phyloP scores from a whole-genome alignment of 495 filamentous ascomycete species.

The Hypoxylon trugodes region DNA sequence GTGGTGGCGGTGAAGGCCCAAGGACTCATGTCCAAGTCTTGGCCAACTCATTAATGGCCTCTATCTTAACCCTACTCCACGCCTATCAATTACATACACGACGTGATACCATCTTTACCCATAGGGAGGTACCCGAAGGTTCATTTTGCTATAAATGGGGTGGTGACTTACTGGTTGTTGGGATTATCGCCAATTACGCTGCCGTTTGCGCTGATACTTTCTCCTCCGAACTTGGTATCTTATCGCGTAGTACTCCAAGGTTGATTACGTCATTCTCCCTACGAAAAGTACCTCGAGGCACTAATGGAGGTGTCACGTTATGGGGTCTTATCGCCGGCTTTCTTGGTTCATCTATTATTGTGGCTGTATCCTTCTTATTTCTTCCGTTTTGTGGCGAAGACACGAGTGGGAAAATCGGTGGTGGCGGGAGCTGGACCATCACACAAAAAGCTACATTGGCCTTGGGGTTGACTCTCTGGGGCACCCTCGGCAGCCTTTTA shows the following conservation, averaged over 20 bases:
- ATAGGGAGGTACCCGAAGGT: conserved; percentile 31
- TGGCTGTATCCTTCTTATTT: conserved; percentile 67
- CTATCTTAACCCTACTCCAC: conserved; percentile 76
- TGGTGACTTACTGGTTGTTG: conserved; percentile 64
- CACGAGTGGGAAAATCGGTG: conserved; percentile 45
- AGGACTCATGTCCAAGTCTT: conserved; percentile 90
- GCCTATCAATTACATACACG: conserved; percentile 65
- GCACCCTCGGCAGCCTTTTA: conserved; percentile 78
- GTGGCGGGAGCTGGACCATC: conserved; percentile 53
- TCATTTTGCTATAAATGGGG: conserved; percentile 59
- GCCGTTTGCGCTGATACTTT: conserved; percentile 93
- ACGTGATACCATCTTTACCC: conserved; percentile 40
- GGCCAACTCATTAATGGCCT: conserved; percentile 84
- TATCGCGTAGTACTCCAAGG: conserved; percentile 76
- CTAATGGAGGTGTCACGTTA: conserved; percentile 88
- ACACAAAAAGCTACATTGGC: conserved; percentile 64
- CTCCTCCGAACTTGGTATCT: conserved; percentile 92
- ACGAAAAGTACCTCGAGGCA: conserved; percentile 82
- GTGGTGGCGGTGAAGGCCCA: conserved; percentile 77
- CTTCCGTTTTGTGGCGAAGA: conserved; percentile 71
- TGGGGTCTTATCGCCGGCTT: conserved; percentile 77
- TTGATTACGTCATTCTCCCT: conserved; percentile 86
- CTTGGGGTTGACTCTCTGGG: conserved; percentile 71
- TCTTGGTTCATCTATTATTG: conserved; percentile 76
- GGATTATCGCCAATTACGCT: conserved; percentile 81